Conservation (phyloP, 106 monocot genomes). For the Allium fistulosum region DNA sequence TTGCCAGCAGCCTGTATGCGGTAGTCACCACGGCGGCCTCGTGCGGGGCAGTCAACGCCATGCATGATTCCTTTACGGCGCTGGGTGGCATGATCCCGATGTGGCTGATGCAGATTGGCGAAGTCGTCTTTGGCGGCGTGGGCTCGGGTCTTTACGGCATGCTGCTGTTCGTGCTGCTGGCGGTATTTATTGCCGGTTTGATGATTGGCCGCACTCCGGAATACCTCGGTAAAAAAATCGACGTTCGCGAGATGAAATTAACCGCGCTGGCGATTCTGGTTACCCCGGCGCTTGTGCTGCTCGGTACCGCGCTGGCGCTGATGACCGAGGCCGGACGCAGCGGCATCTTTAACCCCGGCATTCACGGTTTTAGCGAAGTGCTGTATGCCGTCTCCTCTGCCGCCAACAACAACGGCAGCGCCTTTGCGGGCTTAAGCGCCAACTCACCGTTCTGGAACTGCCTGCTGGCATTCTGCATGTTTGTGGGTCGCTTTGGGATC, state of each 20-base stretch:
- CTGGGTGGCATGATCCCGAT: no score
- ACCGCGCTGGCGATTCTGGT: neutral
- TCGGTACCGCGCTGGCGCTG: neutral
- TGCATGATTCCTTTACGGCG: no score
- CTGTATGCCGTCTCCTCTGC: neutral
- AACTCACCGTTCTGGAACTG: neutral
- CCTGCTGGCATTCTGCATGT: neutral
- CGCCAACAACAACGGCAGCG: neutral
- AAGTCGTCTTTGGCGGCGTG: no score
- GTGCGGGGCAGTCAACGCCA: no score
- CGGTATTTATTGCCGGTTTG: slow-evolving; percentile 4
- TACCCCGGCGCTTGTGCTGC: neutral
- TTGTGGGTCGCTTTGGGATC: neutral
- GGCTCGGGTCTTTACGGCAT: no score
- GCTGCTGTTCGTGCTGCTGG: neutral
- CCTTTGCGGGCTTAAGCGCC: neutral
- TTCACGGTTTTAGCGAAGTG: neutral
- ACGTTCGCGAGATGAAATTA: neutral
- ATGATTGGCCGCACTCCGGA: slow-evolving; percentile 1
- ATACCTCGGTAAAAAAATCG: neutral
- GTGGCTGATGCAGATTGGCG: no score
- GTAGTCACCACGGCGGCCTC: no score
- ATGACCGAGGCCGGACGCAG: neutral
- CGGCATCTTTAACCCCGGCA: neutral
- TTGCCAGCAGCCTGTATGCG: no score